Conservation (phyloP, 2,329 filamentous ascomycete species). For the Ophiostoma himal-ulmi region DNA sequence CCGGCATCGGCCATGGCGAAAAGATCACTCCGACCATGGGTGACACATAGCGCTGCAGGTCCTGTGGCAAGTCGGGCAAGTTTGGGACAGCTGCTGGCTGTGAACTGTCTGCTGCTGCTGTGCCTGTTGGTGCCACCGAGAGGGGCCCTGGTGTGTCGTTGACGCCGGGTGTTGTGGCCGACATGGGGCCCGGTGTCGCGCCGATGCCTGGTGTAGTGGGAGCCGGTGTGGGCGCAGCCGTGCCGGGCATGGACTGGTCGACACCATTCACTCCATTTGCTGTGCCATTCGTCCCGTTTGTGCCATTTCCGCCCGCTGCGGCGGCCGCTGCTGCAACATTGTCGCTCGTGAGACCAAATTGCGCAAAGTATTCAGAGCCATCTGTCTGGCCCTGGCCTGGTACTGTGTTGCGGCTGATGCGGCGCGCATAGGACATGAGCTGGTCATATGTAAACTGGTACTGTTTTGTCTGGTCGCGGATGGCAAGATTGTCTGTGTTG, state of each 20-base stretch:
- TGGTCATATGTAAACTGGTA: slow-evolving; percentile 62
- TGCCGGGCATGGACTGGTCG: slow-evolving; percentile 14
- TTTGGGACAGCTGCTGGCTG: slow-evolving; percentile 21
- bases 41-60: slow-evolving; percentile 48
- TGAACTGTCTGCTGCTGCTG: neutral
- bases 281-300: slow-evolving; percentile 6
- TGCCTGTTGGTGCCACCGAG: slow-evolving; percentile 15
- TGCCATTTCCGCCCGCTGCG: slow-evolving; percentile 8
- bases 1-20: slow-evolving; percentile 69
- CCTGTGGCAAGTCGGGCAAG: slow-evolving; percentile 42
- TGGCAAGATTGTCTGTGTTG: slow-evolving; percentile 23
- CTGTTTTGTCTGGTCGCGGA: slow-evolving; percentile 33
- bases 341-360: slow-evolving; percentile 3
- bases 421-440: slow-evolving; percentile 69
- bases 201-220: slow-evolving; percentile 21
- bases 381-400: slow-evolving; percentile 55
- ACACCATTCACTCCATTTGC: neutral
- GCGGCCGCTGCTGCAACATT: neutral
- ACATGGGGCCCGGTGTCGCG: neutral
- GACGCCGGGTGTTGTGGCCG: slow-evolving; percentile 14
- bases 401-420: slow-evolving; percentile 73
- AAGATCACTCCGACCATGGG: slow-evolving; percentile 56
- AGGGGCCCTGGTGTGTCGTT: slow-evolving; percentile 6
- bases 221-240: slow-evolving; percentile 24
- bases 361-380: slow-evolving; percentile 30